Evolutionary conservation across 192 early-diverging fungal genomes (phyloP), one percentile per base, ranked within the genome.

Genomic region (Coemansia aciculifera): DNA sequence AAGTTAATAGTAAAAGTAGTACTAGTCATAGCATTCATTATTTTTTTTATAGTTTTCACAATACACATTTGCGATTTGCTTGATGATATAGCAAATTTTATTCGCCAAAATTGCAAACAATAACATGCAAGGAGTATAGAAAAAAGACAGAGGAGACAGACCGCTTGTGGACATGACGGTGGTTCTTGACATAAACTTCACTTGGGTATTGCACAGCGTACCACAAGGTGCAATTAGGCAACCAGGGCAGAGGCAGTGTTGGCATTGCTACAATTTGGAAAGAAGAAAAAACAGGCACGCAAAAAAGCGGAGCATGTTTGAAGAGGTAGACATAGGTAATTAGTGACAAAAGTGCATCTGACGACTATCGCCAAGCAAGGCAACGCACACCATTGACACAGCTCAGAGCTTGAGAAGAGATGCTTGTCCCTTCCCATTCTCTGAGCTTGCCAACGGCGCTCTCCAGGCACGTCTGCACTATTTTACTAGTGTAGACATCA

Each of bases 241-340:
- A 93, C 89, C 59, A 93, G 85, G 79, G 92, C 85, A 59, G 92
- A 91, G 69, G 92, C 91, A 78, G 91, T 91, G 84, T 87, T 74
- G 60, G 91, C 85, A 81, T 89, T 87, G 88, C 91, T 92, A 78
- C 85, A 69, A 56, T 15, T 0, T 27, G 52, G 24, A 54, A 27
- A 31, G 5, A 27, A 56, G 15, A 56, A 32, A 49, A n/a, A 19
- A 15, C 32, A 34, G 32, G 32, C 5, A 19, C 49, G 24, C 49
- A 52, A 24, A 21, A 5, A 52, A 21, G 24, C 24, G 19, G 19
- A 21, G 6, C 24, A 31, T 7, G 29, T 8, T 31, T 31, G 9
- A 56, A 6, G 57, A 67, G 84, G 46, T 12, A 40, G 34, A 74
- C 29, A 34, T 34, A n/a, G n/a, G 32, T 34, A 32, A 32, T 48